Base-by-base conservation (phyloP, 345 rosid species). In the Leavenworthia alabamica region DNA sequence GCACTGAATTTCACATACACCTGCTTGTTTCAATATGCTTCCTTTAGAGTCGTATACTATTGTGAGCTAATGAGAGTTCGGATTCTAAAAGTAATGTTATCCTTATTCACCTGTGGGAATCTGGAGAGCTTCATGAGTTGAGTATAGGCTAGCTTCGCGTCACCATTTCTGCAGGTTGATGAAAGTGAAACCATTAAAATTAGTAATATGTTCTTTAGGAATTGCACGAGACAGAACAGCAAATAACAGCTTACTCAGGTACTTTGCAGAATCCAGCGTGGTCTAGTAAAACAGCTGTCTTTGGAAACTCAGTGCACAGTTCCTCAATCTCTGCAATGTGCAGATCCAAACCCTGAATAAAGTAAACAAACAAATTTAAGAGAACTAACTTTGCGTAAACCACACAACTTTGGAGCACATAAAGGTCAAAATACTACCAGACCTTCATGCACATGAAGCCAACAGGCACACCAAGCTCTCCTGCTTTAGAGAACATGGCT, bases 391-490 rank as follows among this genome's bases (percentile, higher is more conserved):
- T 63, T 0, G 0, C 37, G 9, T 28, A 23, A 16, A 47, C n/a
- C 16, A 40, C 32, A 32, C 6, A 47, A 12, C n/a, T n/a, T 17
- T 48, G 48, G 59, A 40, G 54, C 40, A 57, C 19, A 56, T 3
- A 64, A 4, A 42, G 24, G 17, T 60, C 10, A 40, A 26, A 4
- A 1, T 15, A 57, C 7, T 42, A 64, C 4, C 3, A 62, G 73
- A 88, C 98, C 91, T 92, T 92, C 84, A 92, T 79, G 72, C 96
- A 92, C 95, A 92, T 81, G 81, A 92, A 83, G 69, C 95, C 90
- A 72, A 86, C 98, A 26, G 96, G 93, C 31, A 89, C 75, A 24
- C 90, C 84, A 56, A 92, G 90, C 53, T 86, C 93, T 63, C 96
- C 98, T 31, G 96, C 98, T 78, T 54, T 85, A 16, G 86, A 79